Evolutionary conservation across 1,139 yeast genomes (phyloP).

Genomic region (Yamadazyma spencermartinsiae): DNA sequence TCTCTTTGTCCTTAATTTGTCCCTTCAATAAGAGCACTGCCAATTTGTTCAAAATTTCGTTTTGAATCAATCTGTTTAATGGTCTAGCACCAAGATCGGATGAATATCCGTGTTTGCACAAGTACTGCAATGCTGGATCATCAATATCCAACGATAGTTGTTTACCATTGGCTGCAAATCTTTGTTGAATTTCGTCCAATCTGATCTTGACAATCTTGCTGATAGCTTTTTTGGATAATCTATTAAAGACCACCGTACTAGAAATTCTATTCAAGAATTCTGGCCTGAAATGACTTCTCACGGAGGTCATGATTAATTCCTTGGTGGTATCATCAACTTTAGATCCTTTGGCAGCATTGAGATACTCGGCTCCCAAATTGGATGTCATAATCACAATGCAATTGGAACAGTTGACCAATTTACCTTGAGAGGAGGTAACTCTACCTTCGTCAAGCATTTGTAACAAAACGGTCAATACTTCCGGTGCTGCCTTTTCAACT

Average conservation of each 20-base stretch:
- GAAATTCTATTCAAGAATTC: constrained; percentile 96
- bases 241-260: constrained; percentile 87
- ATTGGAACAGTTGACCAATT: constrained; percentile 88
- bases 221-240: constrained; percentile 87
- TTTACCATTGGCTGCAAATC: constrained; percentile 85
- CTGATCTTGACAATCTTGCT: constrained; percentile 88
- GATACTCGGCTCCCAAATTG: constrained; percentile 91
- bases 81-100: constrained; percentile 97
- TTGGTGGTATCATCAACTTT: constrained; percentile 67
- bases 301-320: constrained; percentile 79
- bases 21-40: constrained; percentile 89
- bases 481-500: constrained; percentile 99
- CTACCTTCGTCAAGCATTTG: constrained; percentile 97
- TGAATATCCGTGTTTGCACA: constrained; percentile 85
- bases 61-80: constrained; percentile 88
- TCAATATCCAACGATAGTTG: constrained; percentile 67
- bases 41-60: constrained; percentile 78
- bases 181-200: constrained; percentile 75
- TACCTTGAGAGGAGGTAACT: constrained; percentile 91
- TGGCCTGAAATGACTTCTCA: constrained; percentile 92
- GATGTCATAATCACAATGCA: constrained; percentile 95
- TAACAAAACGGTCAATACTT: constrained; percentile 85
- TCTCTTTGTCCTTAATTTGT: constrained; percentile 84
- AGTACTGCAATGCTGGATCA: constrained; percentile 74
- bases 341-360: constrained; percentile 66